These are phyloP conservation scores for Nephelium lappaceum DNA, from an alignment of 345 rosid genomes.

Conservation along the genomic window DNA sequence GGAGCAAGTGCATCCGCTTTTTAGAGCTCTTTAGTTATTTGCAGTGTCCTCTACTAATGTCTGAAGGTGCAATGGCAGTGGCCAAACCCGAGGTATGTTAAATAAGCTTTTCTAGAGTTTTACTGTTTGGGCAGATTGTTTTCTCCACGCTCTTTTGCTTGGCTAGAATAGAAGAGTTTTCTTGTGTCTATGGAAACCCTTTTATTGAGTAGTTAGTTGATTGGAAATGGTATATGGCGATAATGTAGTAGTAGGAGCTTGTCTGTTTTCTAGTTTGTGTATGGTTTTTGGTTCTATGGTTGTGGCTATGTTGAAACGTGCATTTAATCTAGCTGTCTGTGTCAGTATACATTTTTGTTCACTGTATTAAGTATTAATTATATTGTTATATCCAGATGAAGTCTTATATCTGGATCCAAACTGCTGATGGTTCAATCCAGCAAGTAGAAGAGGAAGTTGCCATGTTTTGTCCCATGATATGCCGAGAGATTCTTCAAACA, in stretches of 20 bases:
- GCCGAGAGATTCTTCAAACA: conserved; percentile 54
- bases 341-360: background rate
- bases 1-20: conserved; percentile 16
- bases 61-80: conserved; percentile 54
- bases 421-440: conserved; percentile 70
- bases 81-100: conserved; percentile 60
- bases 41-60: conserved; percentile 37
- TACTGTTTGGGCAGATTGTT: background rate
- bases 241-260: background rate
- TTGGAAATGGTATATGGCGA: background rate
- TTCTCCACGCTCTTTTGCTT: background rate
- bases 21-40: conserved; percentile 6
- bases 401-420: conserved; percentile 72
- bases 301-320: background rate
- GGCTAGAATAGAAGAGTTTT: background rate
- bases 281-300: background rate
- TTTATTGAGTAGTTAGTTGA: background rate
- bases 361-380: background rate
- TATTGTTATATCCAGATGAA: conserved; percentile 45
- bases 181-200: background rate
- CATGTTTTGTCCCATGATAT: conserved; percentile 74
- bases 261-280: background rate
- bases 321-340: background rate
- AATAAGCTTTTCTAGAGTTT: background rate
- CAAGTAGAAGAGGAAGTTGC: conserved; percentile 84